Base-by-base conservation (phyloP, 2,329 filamentous ascomycete genomes). In the Trichoderma sp. region DNA sequence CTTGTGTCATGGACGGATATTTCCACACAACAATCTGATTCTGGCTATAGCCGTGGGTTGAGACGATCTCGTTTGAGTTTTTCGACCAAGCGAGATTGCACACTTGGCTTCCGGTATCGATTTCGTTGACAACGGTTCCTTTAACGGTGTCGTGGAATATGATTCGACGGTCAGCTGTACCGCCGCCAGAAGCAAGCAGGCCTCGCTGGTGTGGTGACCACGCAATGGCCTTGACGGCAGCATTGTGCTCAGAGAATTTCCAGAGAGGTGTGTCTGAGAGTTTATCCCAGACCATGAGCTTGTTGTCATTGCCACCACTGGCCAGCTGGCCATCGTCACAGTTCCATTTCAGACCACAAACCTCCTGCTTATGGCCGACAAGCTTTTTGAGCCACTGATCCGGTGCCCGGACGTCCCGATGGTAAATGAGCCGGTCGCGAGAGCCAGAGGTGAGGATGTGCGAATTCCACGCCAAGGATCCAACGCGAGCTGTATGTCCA, bases 21-120 rank as follows among this genome's bases (percentile, higher is more conserved):
- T 99, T 99, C 96, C 96, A 99, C 68, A 99, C 93, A 47, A 98
- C 95, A 75, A 99, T 97, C 80, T 98, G 96, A 79, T 99, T 97
- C 78, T 99, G 96, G 74, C 91, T 95, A 82, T 97, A 99, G 7
- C 96, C 96, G 77, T 99, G 96, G 0, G 96, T 99, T 62, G 92
- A 95, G 67, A 99, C 95, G 69, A 99, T 94, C 80, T 99, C 96
- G 78, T 97, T 97, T 8, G 93, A 97, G 79, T 97, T 97, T 77
- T 96, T 97, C 21, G 92, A 96, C 94, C 96, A 99, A 4, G 94
- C 92, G 55, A 99, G 85, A 77, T 99, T 99, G 82, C 96, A 99
- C n/a, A 99, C 96, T 80, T 99, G 96, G 76, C 93, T 97, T 61
- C 96, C 96, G 0, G 96, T 99, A 77, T 99, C 96, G 71, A 98